These are phyloP conservation scores for Pezicula neosporulosa DNA, from an alignment of 2,329 filamentous ascomycete genomes.

Conservation along the genomic window DNA sequence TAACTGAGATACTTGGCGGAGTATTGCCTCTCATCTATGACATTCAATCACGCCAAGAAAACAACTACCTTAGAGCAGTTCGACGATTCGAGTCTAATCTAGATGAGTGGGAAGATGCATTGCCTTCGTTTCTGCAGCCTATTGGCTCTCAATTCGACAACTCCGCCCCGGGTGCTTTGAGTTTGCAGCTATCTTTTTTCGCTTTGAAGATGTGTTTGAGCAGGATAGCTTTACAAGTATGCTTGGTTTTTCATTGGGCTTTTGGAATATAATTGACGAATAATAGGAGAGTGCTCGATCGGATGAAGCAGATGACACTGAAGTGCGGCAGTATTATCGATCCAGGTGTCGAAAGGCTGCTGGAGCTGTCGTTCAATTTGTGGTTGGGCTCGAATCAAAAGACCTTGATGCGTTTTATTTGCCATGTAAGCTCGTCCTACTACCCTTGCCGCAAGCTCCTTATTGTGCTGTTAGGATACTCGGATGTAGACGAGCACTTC, in stretches of 20 bases:
- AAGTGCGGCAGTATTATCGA: conserved; percentile 3
- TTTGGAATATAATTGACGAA: background rate
- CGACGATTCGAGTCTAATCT: conserved; percentile 1
- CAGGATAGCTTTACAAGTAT: conserved; percentile 3
- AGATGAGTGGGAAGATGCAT: conserved; percentile 4
- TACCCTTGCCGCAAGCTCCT: too few species aligned
- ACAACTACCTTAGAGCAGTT: background rate
- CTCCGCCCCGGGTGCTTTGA: background rate
- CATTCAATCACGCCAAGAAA: background rate
- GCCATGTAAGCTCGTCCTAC: conserved; percentile 14
- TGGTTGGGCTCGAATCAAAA: conserved; percentile 8
- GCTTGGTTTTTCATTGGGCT: background rate
- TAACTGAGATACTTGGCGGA: conserved; percentile 17
- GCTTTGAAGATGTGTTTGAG: conserved; percentile 5
- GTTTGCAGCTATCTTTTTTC: conserved; percentile 3
- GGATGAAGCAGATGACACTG: background rate
- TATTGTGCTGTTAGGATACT: too few species aligned
- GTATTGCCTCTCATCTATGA: conserved; percentile 16
- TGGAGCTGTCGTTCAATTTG: conserved; percentile 17
- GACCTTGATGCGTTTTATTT: conserved; percentile 22
- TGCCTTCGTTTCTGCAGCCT: conserved; percentile 2
- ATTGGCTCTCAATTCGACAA: background rate
- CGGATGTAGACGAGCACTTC: background rate
- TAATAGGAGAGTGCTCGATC: background rate
- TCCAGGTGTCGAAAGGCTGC: conserved; percentile 17